phyloP scores from a whole-genome alignment of 495 filamentous ascomycete genomes.

The Hypoxylon fuscum region DNA sequence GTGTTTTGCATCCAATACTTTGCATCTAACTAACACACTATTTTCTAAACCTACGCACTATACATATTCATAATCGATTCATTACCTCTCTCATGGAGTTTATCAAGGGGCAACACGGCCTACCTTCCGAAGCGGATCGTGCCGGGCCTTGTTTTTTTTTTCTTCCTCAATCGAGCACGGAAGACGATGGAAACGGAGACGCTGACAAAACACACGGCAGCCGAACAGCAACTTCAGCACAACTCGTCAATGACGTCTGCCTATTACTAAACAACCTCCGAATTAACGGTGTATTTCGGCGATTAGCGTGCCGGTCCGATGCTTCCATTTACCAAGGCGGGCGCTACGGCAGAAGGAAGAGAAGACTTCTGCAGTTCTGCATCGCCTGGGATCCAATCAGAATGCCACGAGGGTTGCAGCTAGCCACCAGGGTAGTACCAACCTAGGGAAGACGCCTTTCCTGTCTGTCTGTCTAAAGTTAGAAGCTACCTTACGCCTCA shows the following conservation, averaged over 20 bases:
- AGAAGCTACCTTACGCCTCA: conserved; percentile 12
- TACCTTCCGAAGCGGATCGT: conserved; percentile 20
- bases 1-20: too few relatives aligned
- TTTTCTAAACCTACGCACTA: too few relatives aligned
- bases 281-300: conserved; percentile 18
- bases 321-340: conserved; percentile 5
- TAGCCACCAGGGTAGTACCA: not conserved
- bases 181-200: conserved; percentile 12
- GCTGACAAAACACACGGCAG: not conserved
- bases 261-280: conserved; percentile 13
- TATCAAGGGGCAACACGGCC: conserved; percentile 9
- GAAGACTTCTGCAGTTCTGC: conserved; percentile 21
- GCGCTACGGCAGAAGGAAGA: conserved; percentile 3
- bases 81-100: too few relatives aligned
- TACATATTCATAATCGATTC: too few relatives aligned
- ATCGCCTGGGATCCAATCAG: conserved; percentile 31
- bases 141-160: conserved; percentile 8
- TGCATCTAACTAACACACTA: too few relatives aligned
- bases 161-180: too few relatives aligned
- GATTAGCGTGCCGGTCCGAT: conserved; percentile 24
- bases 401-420: conserved; percentile 11
- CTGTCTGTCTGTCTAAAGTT: conserved; percentile 9
- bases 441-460: not conserved
- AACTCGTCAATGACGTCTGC: conserved; percentile 7
- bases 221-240: conserved; percentile 4